Evolutionary conservation across 768 basidiomycete species (phyloP).

Genomic region (Russula ochroleuca): DNA sequence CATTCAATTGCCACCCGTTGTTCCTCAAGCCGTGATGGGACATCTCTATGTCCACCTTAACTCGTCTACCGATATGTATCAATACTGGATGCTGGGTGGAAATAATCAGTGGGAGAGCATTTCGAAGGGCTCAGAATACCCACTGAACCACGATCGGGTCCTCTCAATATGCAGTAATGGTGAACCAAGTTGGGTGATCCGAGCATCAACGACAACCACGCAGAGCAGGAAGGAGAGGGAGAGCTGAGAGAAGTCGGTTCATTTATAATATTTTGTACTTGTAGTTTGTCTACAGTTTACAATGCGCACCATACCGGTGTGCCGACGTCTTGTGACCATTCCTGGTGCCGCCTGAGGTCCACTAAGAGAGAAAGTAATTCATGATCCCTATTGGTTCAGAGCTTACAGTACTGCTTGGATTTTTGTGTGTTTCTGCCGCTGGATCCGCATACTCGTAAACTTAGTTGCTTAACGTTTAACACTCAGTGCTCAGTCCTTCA

Average conservation of each 20-base stretch:
- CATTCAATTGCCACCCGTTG: neutral
- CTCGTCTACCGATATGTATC: neutral
- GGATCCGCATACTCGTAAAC: too few relatives aligned
- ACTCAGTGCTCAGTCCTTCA: too few relatives aligned
- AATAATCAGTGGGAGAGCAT: neutral
- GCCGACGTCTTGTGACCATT: too few relatives aligned
- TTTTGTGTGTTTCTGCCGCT: too few relatives aligned
- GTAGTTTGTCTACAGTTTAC: too few relatives aligned
- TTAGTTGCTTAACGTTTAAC: too few relatives aligned
- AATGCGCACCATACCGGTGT: too few relatives aligned
- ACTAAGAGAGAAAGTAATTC: too few relatives aligned
- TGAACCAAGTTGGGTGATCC: neutral
- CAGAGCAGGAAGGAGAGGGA: neutral
- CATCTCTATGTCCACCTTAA: constrained; percentile 7
- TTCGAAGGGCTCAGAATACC: neutral
- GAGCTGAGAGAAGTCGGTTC: neutral
- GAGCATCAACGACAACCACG: neutral
- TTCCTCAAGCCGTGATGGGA: neutral
- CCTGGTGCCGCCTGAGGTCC: too few relatives aligned
- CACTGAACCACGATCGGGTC: neutral
- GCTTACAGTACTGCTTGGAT: too few relatives aligned
- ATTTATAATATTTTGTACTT: neutral
- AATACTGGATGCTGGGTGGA: neutral
- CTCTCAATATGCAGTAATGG: constrained; percentile 1
- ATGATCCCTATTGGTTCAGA: too few relatives aligned